These are phyloP conservation scores for Forsythia suspensa DNA, from an alignment of 257 asterid genomes.

Conservation along the genomic window DNA sequence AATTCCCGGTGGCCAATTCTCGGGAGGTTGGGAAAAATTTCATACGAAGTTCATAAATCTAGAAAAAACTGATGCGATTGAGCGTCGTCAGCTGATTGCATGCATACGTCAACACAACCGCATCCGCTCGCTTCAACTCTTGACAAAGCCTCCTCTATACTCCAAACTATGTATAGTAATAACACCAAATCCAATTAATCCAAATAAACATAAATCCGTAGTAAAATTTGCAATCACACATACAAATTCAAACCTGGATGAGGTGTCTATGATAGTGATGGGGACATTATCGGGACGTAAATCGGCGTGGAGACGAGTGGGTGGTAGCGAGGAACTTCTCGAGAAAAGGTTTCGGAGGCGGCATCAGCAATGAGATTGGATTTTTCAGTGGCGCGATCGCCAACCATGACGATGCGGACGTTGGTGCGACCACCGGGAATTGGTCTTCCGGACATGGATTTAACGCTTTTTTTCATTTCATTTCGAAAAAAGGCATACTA, in stretches of 20 bases:
- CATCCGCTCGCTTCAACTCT: constrained; percentile 96
- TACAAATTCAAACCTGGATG: constrained; percentile 61
- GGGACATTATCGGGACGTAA: constrained; percentile 86
- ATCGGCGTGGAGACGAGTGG: constrained; percentile 94
- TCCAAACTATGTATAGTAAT: constrained; percentile 69
- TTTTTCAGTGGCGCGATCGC: constrained; percentile 94
- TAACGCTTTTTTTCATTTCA: constrained; percentile 3
- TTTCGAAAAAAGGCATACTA: no score
- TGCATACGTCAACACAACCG: constrained; percentile 92
- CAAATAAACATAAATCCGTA: neutral
- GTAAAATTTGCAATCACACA: neutral
- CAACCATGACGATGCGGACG: constrained; percentile 90
- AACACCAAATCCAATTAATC: constrained; percentile 1
- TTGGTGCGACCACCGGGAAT: constrained; percentile 55
- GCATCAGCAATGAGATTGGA: constrained; percentile 92
- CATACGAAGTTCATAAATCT: constrained; percentile 92
- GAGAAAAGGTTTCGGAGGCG: constrained; percentile 77
- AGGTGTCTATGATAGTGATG: constrained; percentile 78
- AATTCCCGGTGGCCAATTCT: no score
- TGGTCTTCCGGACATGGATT: constrained; percentile 57
- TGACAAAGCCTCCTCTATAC: constrained; percentile 88
- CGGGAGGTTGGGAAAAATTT: no score
- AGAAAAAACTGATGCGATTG: constrained; percentile 83
- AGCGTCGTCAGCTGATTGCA: constrained; percentile 89
- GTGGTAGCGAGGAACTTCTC: constrained; percentile 86